phyloP scores from a whole-genome alignment of 2,329 filamentous ascomycete genomes.

The Fonsecaea nubica region DNA sequence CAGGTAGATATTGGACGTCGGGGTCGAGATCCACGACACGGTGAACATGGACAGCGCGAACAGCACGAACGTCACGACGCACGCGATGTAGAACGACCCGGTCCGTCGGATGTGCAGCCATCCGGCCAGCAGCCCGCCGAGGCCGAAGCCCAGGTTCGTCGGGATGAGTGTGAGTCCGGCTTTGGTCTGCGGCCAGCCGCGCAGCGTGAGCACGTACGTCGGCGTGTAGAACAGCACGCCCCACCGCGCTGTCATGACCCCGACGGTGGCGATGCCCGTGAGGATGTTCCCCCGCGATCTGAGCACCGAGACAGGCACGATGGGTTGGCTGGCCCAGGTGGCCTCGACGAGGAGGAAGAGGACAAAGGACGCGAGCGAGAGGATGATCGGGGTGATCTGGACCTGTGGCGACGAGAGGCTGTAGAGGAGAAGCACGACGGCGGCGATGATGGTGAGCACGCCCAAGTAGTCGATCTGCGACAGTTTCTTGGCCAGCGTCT shows the following conservation, averaged over 20 bases:
- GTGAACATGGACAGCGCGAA: constrained; percentile 67
- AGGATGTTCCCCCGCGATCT: constrained; percentile 73
- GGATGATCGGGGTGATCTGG: constrained; percentile 63
- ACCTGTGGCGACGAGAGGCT: constrained; percentile 71
- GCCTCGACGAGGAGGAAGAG: constrained; percentile 68
- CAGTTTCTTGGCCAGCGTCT: constrained; percentile 60
- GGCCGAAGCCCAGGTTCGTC: constrained; percentile 79
- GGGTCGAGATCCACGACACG: constrained; percentile 63
- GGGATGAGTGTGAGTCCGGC: constrained; percentile 80
- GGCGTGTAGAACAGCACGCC: constrained; percentile 80
- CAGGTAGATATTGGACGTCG: constrained; percentile 60
- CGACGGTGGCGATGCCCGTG: constrained; percentile 75
- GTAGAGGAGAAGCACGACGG: constrained; percentile 75
- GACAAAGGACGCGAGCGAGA: constrained; percentile 66
- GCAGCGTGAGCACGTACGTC: constrained; percentile 78
- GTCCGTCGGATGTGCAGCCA: constrained; percentile 75
- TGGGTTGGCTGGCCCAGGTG: constrained; percentile 68
- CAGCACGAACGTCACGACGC: constrained; percentile 64
- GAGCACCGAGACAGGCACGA: constrained; percentile 75
- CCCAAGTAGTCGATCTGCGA: constrained; percentile 76
- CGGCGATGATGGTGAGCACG: constrained; percentile 67
- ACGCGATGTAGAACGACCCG: constrained; percentile 74
- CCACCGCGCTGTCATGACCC: constrained; percentile 83
- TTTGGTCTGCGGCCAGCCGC: constrained; percentile 70
- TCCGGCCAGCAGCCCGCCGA: constrained; percentile 75